Evolutionary conservation across 2,329 filamentous ascomycete species (phyloP).

Genomic region (Xylaria sp.): DNA sequence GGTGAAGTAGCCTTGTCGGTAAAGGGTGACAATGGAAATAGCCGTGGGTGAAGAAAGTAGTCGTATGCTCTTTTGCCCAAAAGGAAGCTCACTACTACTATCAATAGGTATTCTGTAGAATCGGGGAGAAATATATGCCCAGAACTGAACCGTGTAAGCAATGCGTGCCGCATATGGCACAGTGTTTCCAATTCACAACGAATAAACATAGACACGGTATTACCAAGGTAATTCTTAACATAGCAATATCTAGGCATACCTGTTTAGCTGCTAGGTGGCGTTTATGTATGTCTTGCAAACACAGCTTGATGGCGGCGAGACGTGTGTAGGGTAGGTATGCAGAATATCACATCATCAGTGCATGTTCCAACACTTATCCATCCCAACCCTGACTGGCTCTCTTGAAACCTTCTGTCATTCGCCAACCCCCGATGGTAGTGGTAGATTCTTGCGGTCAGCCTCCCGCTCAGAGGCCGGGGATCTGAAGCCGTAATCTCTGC

Average conservation of each 20-base stretch:
- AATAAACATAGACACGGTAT: neutral
- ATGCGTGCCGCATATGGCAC: neutral
- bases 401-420: conserved; percentile 19
- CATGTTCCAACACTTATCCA: conserved; percentile 29
- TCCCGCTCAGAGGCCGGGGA: conserved; percentile 22
- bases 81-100: neutral
- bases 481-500: conserved; percentile 18
- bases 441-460: conserved; percentile 34
- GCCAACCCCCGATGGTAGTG: conserved; percentile 13
- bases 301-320: conserved; percentile 23
- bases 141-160: conserved; percentile 3
- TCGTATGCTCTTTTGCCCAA: neutral
- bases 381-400: conserved; percentile 25
- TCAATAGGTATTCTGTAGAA: neutral
- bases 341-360: conserved; percentile 36
- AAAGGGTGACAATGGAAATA: neutral
- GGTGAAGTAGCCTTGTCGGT: neutral
- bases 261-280: neutral
- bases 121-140: neutral
- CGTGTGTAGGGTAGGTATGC: conserved; percentile 20
- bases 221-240: neutral
- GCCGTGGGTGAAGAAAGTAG: neutral
- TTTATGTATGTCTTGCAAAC: neutral
- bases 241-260: neutral
- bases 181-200: neutral